phyloP scores from a whole-genome alignment of 1,284 basidiomycete species.

The Tylopilus sp. region DNA sequence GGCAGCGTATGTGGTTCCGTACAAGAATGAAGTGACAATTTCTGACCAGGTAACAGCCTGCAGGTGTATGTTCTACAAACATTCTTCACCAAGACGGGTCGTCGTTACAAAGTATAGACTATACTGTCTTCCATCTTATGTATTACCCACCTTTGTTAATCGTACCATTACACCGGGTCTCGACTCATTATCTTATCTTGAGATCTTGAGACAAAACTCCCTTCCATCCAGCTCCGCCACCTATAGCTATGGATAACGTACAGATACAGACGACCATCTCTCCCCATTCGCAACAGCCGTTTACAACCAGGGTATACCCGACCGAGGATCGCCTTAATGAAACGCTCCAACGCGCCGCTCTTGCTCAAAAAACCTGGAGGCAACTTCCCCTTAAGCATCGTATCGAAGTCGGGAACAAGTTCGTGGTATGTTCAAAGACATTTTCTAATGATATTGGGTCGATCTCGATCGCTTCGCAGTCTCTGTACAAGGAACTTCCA shows the following conservation, averaged over 20 bases:
- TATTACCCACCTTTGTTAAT: conserved; percentile 2
- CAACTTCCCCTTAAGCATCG: conserved; percentile 76
- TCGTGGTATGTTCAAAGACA: conserved; percentile 66
- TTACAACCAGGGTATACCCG: conserved; percentile 68
- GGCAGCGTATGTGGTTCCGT: conserved; percentile 72
- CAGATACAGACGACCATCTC: conserved; percentile 72
- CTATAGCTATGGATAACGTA: conserved; percentile 30
- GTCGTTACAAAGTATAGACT: conserved; percentile 82
- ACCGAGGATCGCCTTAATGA: conserved; percentile 66
- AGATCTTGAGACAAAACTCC: conserved; percentile 20
- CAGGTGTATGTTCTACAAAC: conserved; percentile 94
- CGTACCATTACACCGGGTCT: background rate
- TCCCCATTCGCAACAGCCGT: conserved; percentile 66
- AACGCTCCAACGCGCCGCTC: conserved; percentile 66
- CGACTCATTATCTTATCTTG: background rate
- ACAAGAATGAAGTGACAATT: background rate
- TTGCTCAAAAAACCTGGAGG: conserved; percentile 82
- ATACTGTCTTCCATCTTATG: conserved; percentile 3
- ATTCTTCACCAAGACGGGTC: conserved; percentile 91
- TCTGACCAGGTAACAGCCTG: conserved; percentile 59
- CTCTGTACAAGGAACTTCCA: conserved; percentile 77
- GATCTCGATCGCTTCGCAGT: conserved; percentile 51
- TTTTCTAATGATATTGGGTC: background rate
- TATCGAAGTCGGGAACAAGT: conserved; percentile 79
- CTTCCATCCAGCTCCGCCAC: background rate